Evolutionary conservation across 2,329 filamentous ascomycete species (phyloP), one percentile per base, ranked within the genome.

Genomic region (Aureobasidium sp.): DNA sequence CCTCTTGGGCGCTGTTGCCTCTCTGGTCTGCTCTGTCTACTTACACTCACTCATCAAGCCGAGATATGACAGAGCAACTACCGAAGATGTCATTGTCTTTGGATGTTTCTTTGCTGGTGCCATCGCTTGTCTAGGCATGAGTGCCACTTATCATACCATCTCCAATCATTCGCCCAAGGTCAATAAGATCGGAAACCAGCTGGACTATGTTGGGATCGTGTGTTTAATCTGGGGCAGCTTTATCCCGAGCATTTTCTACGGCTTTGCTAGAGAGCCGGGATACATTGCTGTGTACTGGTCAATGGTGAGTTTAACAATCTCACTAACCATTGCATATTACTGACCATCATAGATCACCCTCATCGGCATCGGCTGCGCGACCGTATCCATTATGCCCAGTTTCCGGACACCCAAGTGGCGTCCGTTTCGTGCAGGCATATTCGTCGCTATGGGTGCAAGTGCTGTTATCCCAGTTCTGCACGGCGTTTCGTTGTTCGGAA

Each of bases 191-290:
- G 92, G 92, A 11, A 97, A 97, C 73, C 90, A 96, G 73, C 78
- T 97, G 62, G 94, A 99, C 72, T 97, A 99, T 72, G 84, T 93
- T 5, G 94, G 94, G 7, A 99, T 99, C 67, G 90, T 97, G 34
- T 84, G 87, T 53, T 78, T 99, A 67, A 97, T 97, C 63, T 89
- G 93, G 67, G 94, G 94, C 7, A 93, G 88, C 72, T 96, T 93
- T 71, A 84, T 97, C 49, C 92, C 94, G 2, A 88, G 89, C 54
- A 75, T 99, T 63, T 94, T 90, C 74, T 96, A 95, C 73, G 91
- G 88, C 3, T 91, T 96, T 72, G 90, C 84, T 69, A 91, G 87
- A 69, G 77, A 86, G 65, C 83, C 85, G 3, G 69, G 73, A 8
- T 72, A 93, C 68, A 85, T 91, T 76, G 79, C 77, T 47, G 71